Evolutionary conservation across 805 yeast genomes (phyloP), one percentile per base, ranked within the genome.

Genomic region (Kodamaea leandrae): DNA sequence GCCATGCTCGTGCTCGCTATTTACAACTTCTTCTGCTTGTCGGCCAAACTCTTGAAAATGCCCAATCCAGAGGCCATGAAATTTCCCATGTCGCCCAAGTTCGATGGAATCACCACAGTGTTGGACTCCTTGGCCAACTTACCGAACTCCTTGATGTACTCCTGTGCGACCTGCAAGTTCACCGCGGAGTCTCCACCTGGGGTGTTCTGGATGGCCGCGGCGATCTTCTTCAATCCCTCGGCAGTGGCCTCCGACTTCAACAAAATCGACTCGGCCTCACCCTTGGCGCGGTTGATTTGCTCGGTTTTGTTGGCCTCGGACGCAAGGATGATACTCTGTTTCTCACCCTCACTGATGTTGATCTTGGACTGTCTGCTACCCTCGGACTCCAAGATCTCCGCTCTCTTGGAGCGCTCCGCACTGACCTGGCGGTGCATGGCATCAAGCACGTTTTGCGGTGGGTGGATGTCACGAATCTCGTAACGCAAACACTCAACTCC

Each of bases 341-440:
- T 84, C 48, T 80, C 82, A 59, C 95, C 95, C 62, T 86, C 95
- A 42, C 93, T 89, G 46, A 82, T 80, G 58, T 87, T 87, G 58
- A 87, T 86, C 36, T 78, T 83, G 25, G 87, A 72, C 57, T 83
- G 88, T 58, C 89, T 76, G 40, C 76, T 78, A 61, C 96, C 96
- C 64, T 86, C 96, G 33, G 88, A 80, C 55, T 86, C 95, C 56
- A 86, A 73, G 49, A 86, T 86, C 60, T 86, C 91, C 2, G 96
- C 95, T 46, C 95, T 72, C 60, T 87, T 87, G 38, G 89, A 80
- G 51, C 96, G 71, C 61, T 87, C 95, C 33, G 95, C 93, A 44
- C 83, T 76, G 17, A 87, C 96, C 62, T 85, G 95, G 58, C 91
- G 77, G 63, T 86, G 95, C 96, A 86, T 87, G 19, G 95, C 93